phyloP scores from a whole-genome alignment of 1,139 yeast species.

The Taphrina wiesneri region DNA sequence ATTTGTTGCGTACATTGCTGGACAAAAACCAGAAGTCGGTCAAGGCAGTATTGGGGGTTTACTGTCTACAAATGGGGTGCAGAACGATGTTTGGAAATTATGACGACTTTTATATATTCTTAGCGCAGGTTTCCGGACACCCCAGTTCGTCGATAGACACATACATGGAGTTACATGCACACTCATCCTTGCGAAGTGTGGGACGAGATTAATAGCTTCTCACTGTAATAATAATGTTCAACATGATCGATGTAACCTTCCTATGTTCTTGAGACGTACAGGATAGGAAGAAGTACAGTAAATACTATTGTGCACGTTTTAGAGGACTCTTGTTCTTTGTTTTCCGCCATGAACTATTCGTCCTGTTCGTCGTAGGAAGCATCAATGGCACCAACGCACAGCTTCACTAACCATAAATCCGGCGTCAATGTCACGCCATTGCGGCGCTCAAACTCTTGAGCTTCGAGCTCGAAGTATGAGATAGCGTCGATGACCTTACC shows the following conservation, averaged over 20 bases:
- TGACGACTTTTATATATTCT: not conserved
- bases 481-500: slow-evolving; percentile 47
- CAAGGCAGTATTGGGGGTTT: slow-evolving; percentile 35
- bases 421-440: slow-evolving; percentile 45
- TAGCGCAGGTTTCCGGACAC: not conserved
- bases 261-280: no score
- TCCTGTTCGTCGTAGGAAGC: slow-evolving; percentile 27
- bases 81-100: slow-evolving; percentile 43
- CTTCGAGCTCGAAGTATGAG: slow-evolving; percentile 46
- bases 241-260: no score
- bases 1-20: slow-evolving; percentile 33
- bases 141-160: no score
- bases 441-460: slow-evolving; percentile 45
- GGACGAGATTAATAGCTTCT: no score
- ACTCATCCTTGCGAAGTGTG: no score
- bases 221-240: no score
- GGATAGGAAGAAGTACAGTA: no score
- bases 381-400: slow-evolving; percentile 39
- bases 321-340: no score
- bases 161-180: not conserved
- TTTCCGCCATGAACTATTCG: no score
- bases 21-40: slow-evolving; percentile 30
- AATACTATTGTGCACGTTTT: no score
- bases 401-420: slow-evolving; percentile 46
- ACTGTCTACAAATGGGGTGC: slow-evolving; percentile 36